A percentile compares a stretch with the other conserved stretches of the same genome.
Conservation (phyloP, 2,329 filamentous ascomycete species). For the Amesomyces nigricolor region DNA sequence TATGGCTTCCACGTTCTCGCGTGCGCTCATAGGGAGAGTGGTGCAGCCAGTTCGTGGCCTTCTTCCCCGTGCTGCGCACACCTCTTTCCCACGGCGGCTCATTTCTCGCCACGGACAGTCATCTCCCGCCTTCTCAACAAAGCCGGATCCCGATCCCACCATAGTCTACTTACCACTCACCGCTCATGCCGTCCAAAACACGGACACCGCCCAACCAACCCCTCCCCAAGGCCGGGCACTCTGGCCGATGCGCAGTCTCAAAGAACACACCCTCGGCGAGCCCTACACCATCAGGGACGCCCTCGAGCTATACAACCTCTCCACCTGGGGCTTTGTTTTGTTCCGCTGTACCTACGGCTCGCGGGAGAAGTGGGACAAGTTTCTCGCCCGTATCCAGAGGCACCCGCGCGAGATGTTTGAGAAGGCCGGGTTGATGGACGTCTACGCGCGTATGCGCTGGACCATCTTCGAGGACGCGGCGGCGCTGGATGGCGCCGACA, state of each 20-base stretch:
- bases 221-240: not conserved
- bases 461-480: slow-evolving; percentile 8
- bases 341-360: slow-evolving; percentile 11
- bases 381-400: slow-evolving; percentile 1
- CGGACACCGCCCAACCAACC: not conserved
- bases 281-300: not conserved
- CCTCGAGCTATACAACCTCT: not conserved
- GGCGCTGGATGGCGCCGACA: slow-evolving; percentile 1
- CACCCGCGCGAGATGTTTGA: slow-evolving; percentile 5
- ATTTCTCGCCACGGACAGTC: not conserved
- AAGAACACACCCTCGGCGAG: not conserved
- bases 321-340: slow-evolving; percentile 8
- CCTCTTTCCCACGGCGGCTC: not conserved
- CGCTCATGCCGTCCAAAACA: not conserved
- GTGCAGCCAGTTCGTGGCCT: not conserved
- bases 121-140: not conserved
- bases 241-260: no score
- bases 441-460: slow-evolving; percentile 7
- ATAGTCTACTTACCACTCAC: not conserved
- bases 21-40: not conserved
- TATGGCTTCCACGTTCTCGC: not conserved
- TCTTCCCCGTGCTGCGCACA: not conserved
- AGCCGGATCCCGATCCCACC: not conserved
- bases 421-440: not conserved
- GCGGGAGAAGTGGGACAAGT: slow-evolving; percentile 12